Base-by-base conservation (phyloP, 2,329 filamentous ascomycete genomes). In the Mycosphaerelloides madeirae region DNA sequence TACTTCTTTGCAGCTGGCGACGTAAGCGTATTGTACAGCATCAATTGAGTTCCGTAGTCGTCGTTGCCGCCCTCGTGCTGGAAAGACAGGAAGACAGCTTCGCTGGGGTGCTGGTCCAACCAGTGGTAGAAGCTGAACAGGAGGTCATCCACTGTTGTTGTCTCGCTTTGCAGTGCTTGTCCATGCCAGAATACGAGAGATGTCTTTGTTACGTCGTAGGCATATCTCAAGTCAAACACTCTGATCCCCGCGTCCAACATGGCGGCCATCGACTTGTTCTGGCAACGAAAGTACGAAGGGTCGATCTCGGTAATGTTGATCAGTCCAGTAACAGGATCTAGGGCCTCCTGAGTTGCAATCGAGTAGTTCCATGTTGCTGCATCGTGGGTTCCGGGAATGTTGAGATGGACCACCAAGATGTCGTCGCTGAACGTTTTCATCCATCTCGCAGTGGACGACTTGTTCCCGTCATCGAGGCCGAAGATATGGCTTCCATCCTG, bases 361-460 rank as follows among this genome's bases (percentile, higher is more conserved):
- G 62, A 68, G 53, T 76, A 77, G 56, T 76, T 76, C 74, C 74
- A 77, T 0, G 74, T 76, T 2, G 70, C 67, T 3, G 68, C 65
- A 54, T 77, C 74, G 58, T 77, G 74, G 3, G 66, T 69, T 1
- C 74, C 75, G 2, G 74, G 74, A 31, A 77, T 70, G 50, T 72
- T 76, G 57, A 77, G 66, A 14, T 71, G 71, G 2, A 69, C 64
- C 0, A 77, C 50, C 3, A 55, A 63, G 0, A 65, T 73, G 12
- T 62, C 48, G 49, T 77, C 73, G 1, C 66, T 55, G 31, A 72
- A 64, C 0, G 35, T 43, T 18, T 64, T 62, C 74, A 77, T 77
- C 74, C 74, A 76, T 32, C 58, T 59, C 2, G 69, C 56, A 3
- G 61, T 65, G 11, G 43, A 40, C 12, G 49, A 59, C 4, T 43